phyloP scores from a whole-genome alignment of 495 filamentous ascomycete genomes.

The Aspergillus nanangensis region DNA sequence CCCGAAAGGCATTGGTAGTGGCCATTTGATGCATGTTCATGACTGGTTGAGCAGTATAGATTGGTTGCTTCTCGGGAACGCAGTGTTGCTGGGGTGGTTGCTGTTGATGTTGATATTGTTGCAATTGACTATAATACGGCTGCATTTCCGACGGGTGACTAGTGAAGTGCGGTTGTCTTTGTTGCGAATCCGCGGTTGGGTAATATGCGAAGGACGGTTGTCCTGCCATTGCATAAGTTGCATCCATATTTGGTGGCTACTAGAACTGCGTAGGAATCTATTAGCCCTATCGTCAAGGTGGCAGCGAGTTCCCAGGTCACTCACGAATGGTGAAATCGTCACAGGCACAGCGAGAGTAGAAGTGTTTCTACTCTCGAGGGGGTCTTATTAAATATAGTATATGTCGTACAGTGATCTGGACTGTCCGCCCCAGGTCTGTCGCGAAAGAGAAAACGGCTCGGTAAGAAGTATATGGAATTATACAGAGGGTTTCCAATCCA shows the following conservation, averaged over 20 bases:
- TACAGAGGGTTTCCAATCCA: neutral
- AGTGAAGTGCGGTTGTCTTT: constrained; percentile 82
- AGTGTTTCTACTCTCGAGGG: constrained; percentile 7
- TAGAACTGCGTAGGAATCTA: neutral
- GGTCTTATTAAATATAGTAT: constrained; percentile 18
- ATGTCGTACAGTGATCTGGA: constrained; percentile 1
- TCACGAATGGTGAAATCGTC: constrained; percentile 15
- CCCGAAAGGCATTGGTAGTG: constrained; percentile 55
- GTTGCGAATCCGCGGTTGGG: constrained; percentile 68
- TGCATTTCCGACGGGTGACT: constrained; percentile 58
- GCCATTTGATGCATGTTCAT: constrained; percentile 75
- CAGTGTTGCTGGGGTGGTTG: constrained; percentile 33
- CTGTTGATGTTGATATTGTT: constrained; percentile 32
- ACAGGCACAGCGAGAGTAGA: constrained; percentile 5
- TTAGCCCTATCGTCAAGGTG: neutral
- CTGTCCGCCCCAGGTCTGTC: constrained; percentile 1
- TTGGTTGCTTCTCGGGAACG: constrained; percentile 27
- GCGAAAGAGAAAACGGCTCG: neutral
- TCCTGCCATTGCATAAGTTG: constrained; percentile 60
- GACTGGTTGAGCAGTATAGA: constrained; percentile 39
- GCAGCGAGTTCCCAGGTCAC: neutral
- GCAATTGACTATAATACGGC: constrained; percentile 48
- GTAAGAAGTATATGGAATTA: neutral
- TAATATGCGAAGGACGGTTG: constrained; percentile 91
- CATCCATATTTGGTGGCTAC: constrained; percentile 44